These are phyloP conservation scores for Puccinellia tenuiflora DNA, from an alignment of 176 grass and related monocot species.

Conservation along the genomic window DNA sequence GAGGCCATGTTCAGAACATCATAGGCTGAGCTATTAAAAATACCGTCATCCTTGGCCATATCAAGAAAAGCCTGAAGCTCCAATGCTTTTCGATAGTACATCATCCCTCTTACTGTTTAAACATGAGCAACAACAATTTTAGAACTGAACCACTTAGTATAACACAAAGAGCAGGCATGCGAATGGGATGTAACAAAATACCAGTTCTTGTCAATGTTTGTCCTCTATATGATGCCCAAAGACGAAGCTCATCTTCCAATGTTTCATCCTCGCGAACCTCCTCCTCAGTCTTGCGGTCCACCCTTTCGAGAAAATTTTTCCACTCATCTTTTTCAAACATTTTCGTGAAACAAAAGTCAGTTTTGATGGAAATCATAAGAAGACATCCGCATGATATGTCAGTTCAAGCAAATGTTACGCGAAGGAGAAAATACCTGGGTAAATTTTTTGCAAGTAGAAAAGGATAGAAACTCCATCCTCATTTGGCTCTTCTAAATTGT, in stretches of 20 bases:
- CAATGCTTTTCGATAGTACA: slow-evolving; percentile 97
- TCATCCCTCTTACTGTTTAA: slow-evolving; percentile 92
- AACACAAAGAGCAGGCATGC: background rate
- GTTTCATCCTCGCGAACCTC: slow-evolving; percentile 48
- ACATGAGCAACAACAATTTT: background rate
- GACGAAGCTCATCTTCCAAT: slow-evolving; percentile 82
- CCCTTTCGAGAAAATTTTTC: slow-evolving; percentile 84
- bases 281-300: slow-evolving; percentile 51
- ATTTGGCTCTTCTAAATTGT: slow-evolving; percentile 67
- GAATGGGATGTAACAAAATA: slow-evolving; percentile 14
- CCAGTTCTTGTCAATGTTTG: slow-evolving; percentile 94
- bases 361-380: background rate
- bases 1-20: background rate
- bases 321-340: slow-evolving; percentile 66
- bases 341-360: slow-evolving; percentile 19
- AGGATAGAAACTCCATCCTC: slow-evolving; percentile 98
- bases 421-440: slow-evolving; percentile 60
- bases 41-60: slow-evolving; percentile 90
- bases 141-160: background rate
- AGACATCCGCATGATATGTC: background rate
- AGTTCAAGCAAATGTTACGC: slow-evolving; percentile 1
- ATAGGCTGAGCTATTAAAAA: slow-evolving; percentile 14
- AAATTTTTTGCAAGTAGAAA: slow-evolving; percentile 99
- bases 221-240: slow-evolving; percentile 93
- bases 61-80: slow-evolving; percentile 97